Evolutionary conservation across 192 early-diverging fungal species (phyloP), one percentile per base, ranked within the genome.

Genomic region (Chytriomyces sp.): DNA sequence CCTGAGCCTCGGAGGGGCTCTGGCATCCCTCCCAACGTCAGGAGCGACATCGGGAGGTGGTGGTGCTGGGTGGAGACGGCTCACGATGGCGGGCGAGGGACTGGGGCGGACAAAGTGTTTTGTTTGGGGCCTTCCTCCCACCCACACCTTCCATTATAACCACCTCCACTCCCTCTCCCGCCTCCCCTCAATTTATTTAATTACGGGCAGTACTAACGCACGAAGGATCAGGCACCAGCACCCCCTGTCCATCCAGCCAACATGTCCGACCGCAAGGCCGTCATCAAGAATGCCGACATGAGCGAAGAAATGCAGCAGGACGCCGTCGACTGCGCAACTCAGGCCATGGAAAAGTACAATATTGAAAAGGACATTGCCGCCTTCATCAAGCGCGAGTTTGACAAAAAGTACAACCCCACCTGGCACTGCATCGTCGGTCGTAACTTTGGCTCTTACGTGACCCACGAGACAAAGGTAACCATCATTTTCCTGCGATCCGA

Each of bases 231-330:
- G 44, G 14, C 44, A 7, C 44, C 44, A 49, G 14, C 44, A 22
- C n/a, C 2, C n/a, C n/a, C 28, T 28, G n/a, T 31, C 59, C 25
- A 64, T 72, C n/a, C n/a, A n/a, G n/a, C n/a, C n/a, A 85, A 70
- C 56, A 90, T 91, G 90, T 81, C 89, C 55, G 94, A 96, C 64
- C 81, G 86, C 56, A 95, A 93, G 73, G 89, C 92, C 64, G 87
- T 91, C 56, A 91, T 99, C 88, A 98, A 98, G 89, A 98, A 93
- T 75, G 95, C 92, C 58, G 98, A 99, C 87, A 99, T 99, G 98
- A 76, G 78, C 71, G 95, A 99, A 75, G 93, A 93, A 73, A 95
- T 97, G 92, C 96, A 97, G 77, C 91, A 89, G 73, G 58, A 95
- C 64, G 93, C 92, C 68, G 80, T 96, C 28, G 94, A 94, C 60